A percentile compares a stretch with the other conserved stretches of the same genome.
Evolutionary conservation across 176 grass and related monocot genomes (phyloP).

Genomic region (Canna indica): DNA sequence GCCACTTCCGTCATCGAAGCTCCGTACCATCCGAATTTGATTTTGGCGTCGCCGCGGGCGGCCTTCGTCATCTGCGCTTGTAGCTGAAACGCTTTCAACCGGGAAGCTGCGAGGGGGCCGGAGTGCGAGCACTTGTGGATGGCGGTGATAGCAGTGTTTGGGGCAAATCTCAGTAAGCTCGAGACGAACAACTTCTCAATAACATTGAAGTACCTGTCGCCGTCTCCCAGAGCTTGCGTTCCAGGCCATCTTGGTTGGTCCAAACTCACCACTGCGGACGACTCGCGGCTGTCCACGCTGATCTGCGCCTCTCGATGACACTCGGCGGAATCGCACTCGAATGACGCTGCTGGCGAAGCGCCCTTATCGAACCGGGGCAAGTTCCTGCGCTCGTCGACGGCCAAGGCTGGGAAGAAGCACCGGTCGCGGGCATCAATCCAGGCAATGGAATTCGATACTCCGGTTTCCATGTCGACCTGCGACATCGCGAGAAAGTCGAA

Average conservation of each 20-base stretch:
- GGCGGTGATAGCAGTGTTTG: slow-evolving; percentile 31
- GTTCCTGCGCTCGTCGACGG: neutral
- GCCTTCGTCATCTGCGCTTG: slow-evolving; percentile 31
- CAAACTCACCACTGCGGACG: neutral
- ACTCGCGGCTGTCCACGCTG: slow-evolving; percentile 11
- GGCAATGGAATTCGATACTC: neutral
- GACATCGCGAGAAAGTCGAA: slow-evolving; percentile 2
- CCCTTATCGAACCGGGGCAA: neutral
- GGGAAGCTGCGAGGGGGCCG: neutral
- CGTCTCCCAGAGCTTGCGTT: slow-evolving; percentile 20
- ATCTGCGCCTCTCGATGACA: slow-evolving; percentile 11
- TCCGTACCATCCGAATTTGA: slow-evolving; percentile 70
- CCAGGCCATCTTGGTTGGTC: slow-evolving; percentile 16
- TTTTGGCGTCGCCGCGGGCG: slow-evolving; percentile 26
- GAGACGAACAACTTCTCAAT: slow-evolving; percentile 53
- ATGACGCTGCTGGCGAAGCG: neutral
- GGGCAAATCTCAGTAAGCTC: slow-evolving; percentile 17
- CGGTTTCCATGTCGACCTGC: neutral
- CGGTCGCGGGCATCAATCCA: slow-evolving; percentile 2
- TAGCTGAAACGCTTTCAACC: slow-evolving; percentile 38
- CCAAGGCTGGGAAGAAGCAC: slow-evolving; percentile 2
- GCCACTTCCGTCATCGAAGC: slow-evolving; percentile 35
- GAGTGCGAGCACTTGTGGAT: slow-evolving; percentile 40
- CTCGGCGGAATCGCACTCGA: neutral
- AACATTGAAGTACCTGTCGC: slow-evolving; percentile 44